A percentile compares a stretch with the other conserved stretches of the same genome.
These are phyloP conservation scores for Phytopythium kandeliae DNA, from an alignment of 352 stramenopile genomes.

Conservation along the genomic window DNA sequence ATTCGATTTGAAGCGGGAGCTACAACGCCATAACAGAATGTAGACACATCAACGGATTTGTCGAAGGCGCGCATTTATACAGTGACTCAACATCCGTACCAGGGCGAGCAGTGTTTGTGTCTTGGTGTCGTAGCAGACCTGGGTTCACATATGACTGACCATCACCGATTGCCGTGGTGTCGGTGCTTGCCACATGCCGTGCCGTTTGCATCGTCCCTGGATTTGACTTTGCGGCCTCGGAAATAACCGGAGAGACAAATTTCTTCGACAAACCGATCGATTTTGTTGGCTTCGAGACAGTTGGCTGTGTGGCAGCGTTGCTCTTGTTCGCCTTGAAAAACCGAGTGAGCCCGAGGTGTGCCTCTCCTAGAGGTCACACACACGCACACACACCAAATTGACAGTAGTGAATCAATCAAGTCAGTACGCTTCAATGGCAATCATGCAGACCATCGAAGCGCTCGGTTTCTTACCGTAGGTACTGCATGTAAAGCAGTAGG, in stretches of 20 bases:
- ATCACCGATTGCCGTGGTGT: conserved; percentile 56
- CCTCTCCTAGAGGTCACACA: conserved; percentile 37
- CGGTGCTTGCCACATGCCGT: conserved; percentile 2
- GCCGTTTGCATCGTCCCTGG: conserved; percentile 7
- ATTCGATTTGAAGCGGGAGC: not conserved
- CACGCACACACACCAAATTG: no score
- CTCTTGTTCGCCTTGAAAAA: conserved; percentile 82
- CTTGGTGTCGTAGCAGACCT: conserved; percentile 34
- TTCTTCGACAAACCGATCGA: conserved; percentile 32
- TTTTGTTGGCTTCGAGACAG: conserved; percentile 21
- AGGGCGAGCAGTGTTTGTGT: conserved; percentile 5
- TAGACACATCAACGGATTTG: not conserved
- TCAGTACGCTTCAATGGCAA: not conserved
- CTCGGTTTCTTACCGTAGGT: conserved; percentile 52
- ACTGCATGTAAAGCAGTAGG: conserved; percentile 56
- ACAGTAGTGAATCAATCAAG: not conserved
- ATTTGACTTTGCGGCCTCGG: conserved; percentile 1
- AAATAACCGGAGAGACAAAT: conserved; percentile 4
- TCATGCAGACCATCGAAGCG: no score
- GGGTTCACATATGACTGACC: conserved; percentile 81
- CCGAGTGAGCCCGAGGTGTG: conserved; percentile 72
- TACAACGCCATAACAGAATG: not conserved
- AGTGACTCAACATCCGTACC: conserved; percentile 12
- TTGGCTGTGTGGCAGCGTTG: conserved; percentile 18
- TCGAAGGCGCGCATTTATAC: conserved; percentile 5